phyloP scores from a whole-genome alignment of 331 rosid species.

The Rosa hybrid region DNA sequence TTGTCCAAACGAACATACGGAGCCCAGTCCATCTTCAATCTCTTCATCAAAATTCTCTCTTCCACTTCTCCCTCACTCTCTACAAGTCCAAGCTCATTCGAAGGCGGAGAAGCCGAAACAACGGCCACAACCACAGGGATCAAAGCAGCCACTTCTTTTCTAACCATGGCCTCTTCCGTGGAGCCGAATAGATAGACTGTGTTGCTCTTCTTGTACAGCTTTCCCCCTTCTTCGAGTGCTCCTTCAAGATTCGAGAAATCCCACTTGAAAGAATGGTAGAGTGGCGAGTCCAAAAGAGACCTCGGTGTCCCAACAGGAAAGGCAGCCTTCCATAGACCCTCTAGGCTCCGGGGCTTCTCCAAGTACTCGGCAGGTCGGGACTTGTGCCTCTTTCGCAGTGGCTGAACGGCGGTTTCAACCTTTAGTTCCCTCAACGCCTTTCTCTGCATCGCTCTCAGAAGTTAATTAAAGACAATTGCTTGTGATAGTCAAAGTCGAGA shows the following conservation, averaged over 20 bases:
- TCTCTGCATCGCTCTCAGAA: neutral
- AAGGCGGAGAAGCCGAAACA: conserved; percentile 89
- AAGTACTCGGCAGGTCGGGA: conserved; percentile 68
- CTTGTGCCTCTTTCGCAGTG: conserved; percentile 51
- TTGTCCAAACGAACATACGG: conserved; percentile 79
- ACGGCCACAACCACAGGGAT: conserved; percentile 92
- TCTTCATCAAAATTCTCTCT: conserved; percentile 89
- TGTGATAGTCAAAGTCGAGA: too few relatives aligned
- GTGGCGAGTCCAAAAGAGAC: neutral
- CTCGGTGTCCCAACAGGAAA: conserved; percentile 73
- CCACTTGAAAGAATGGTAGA: conserved; percentile 77
- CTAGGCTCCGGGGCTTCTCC: conserved; percentile 86
- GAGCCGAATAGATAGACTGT: conserved; percentile 82
- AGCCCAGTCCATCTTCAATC: conserved; percentile 95
- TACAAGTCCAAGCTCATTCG: conserved; percentile 85
- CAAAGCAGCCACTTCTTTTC: conserved; percentile 33
- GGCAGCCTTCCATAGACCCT: conserved; percentile 76
- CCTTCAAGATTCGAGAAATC: conserved; percentile 88
- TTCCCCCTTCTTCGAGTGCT: conserved; percentile 81
- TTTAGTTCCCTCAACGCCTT: neutral
- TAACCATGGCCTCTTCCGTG: conserved; percentile 13
- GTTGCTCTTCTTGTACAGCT: conserved; percentile 42
- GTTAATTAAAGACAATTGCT: neutral
- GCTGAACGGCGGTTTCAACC: conserved; percentile 33
- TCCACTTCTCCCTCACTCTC: conserved; percentile 61